Evolutionary conservation across 202 grass and related monocot species (phyloP).

Genomic region (Zizania palustris): DNA sequence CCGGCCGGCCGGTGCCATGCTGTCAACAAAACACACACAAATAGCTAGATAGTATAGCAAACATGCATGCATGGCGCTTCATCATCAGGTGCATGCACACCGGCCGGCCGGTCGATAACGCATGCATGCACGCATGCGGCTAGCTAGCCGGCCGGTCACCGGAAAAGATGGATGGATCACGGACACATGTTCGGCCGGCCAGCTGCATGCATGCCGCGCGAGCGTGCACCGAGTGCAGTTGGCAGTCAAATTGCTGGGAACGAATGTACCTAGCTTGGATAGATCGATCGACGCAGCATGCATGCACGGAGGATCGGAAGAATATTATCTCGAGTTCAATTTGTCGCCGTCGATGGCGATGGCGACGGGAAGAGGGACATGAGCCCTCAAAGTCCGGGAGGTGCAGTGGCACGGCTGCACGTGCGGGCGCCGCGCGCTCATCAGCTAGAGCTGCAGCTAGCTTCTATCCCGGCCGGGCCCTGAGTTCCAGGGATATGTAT

Average conservation of each 20-base stretch:
- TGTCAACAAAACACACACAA: too few relatives aligned
- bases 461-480: slow-evolving; percentile 34
- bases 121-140: too few relatives aligned
- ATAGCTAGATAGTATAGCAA: too few relatives aligned
- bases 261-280: too few relatives aligned
- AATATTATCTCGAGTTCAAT: not conserved
- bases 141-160: slow-evolving; percentile 31
- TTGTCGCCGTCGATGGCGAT: slow-evolving; percentile 32
- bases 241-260: too few relatives aligned
- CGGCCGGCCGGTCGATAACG: too few relatives aligned
- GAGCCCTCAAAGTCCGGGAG: slow-evolving; percentile 35
- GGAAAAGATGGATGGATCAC: slow-evolving; percentile 38
- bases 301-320: not conserved
- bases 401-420: slow-evolving; percentile 30
- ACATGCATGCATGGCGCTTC: too few relatives aligned
- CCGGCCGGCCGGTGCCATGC: not conserved
- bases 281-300: not conserved
- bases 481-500: slow-evolving; percentile 22
- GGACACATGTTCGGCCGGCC: too few relatives aligned
- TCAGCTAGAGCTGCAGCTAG: slow-evolving; percentile 20
- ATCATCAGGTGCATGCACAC: too few relatives aligned
- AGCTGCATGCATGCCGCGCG: too few relatives aligned
- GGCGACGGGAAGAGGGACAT: not conserved
- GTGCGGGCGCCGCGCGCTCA: slow-evolving; percentile 45
- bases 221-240: not conserved